A percentile compares a stretch with the other conserved stretches of the same genome.
Conservation (phyloP, 2,329 filamentous ascomycete genomes). For the Phaeosphaeriaceae sp. region DNA sequence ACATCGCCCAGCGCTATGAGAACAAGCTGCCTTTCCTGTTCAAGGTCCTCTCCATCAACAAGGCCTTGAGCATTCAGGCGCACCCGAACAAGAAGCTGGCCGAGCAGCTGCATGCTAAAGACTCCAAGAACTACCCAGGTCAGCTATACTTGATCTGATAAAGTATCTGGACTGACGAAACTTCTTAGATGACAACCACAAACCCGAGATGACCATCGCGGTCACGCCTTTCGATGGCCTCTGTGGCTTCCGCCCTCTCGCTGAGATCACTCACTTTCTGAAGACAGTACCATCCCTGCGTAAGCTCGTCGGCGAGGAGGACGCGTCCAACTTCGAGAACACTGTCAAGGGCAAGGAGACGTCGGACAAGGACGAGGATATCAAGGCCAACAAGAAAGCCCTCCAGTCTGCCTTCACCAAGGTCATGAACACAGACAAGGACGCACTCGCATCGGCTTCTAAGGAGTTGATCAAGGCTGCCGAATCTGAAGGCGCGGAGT, state of each 20-base stretch:
- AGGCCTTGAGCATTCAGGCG: conserved; percentile 95
- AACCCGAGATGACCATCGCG: conserved; percentile 99
- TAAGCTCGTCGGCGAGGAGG: conserved; percentile 56
- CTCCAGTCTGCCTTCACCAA: conserved; percentile 77
- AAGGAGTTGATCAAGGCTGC: conserved; percentile 75
- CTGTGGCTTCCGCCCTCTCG: conserved; percentile 89
- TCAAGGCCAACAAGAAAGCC: conserved; percentile 73
- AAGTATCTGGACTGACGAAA: conserved; percentile 12
- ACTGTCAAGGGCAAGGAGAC: conserved; percentile 61
- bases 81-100: conserved; percentile 96
- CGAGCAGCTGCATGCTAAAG: conserved; percentile 82
- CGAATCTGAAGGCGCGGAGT: conserved; percentile 70
- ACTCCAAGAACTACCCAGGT: conserved; percentile 90
- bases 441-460: conserved; percentile 69
- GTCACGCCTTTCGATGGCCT: conserved; percentile 95
- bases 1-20: conserved; percentile 77
- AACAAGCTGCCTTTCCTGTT: conserved; percentile 92
- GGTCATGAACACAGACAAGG: conserved; percentile 78
- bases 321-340: conserved; percentile 54
- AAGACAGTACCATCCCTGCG: conserved; percentile 64
- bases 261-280: conserved; percentile 87
- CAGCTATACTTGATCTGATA: conserved; percentile 6
- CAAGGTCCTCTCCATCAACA: conserved; percentile 96
- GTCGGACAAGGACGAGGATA: conserved; percentile 53
- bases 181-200: conserved; percentile 91